Evolutionary conservation across 768 basidiomycete genomes (phyloP), one percentile per base, ranked within the genome.

Genomic region (Phylloporus sp.): DNA sequence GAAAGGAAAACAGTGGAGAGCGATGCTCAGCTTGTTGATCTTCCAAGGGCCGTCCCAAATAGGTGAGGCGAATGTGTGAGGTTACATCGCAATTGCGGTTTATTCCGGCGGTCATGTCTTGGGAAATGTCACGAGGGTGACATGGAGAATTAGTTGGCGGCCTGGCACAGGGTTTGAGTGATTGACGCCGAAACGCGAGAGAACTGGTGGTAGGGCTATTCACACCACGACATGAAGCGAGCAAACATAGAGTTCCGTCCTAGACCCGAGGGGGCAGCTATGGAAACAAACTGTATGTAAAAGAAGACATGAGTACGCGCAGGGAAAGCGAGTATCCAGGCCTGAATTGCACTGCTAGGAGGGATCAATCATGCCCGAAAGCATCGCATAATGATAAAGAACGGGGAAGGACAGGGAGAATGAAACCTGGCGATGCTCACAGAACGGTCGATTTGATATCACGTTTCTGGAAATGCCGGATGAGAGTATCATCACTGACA

Each of bases 361-460:
- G 61, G 49, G 53, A 66, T 66, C 57, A 59, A 62, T 62, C 55
- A 58, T 49, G 58, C 42, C 59, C 51, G 59, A 52, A 46, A 42
- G 51, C 43, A 66, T 60, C 59, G 54, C 59, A 61, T 48, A 53
- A 61, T 56, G 59, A 61, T 57, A 58, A 49, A 60, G 53, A 50
- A 48, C 38, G 47, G 38, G 46, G 44, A 38, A 60, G 36, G 39
- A 38, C 48, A 48, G 33, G n/a, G 27, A 45, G 50, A 53, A 64
- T 53, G 57, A 57, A 63, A 50, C 41, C 54, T 57, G 55, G 58
- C 53, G 63, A 56, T 61, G 52, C 53, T 42, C 62, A 58, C 58
- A 65, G 64, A 59, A 64, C 53, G 54, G 52, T 52, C 52, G 49
- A 62, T 62, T 60, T 55, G 63, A 60, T 64, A 56, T 63, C 61